Base-by-base conservation (phyloP, 306 rosid species). In the Cucurbita argyrosperma region DNA sequence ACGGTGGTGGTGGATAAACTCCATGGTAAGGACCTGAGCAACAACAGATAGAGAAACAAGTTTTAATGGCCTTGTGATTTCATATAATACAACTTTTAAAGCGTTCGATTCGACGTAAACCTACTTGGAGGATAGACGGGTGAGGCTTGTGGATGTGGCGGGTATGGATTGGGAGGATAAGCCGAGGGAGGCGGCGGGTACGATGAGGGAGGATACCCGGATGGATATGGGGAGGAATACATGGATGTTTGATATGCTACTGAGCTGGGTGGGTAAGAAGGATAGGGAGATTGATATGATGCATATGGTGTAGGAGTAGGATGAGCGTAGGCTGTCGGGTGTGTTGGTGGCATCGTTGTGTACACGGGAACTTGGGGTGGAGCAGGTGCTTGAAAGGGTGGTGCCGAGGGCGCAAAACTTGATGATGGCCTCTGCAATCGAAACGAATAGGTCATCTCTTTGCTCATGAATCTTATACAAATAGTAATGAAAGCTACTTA, bases 1-100 rank as follows among this genome's bases (percentile, higher is more conserved):
- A 88, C 11, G 83, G 95, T 7, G 82, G 91, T 26, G 92, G 94
- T 75, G 95, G 95, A 82, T 86, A 90, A 3, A 52, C 37, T 80
- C 97, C 96, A 26, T 85, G 79, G 56, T 71, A 83, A 40, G 76
- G 84, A 75, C 84, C 80, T 81, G 78, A 77, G 42, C 47, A 23
- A 67, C 4, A 67, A 19, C 11, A 67, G 43, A 47, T 1, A 38
- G 23, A 77, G 4, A 66, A 73, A 18, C 55, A 69, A 43, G 77
- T 21, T 46, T 74, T 42, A 54, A 80, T 78, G 54, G 4, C 51
- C 54, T 53, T 72, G 19, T 18, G 16, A 42, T 10, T 65, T 5
- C 16, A 42, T 65, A 9, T 18, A 54, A 52, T 37, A 9, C 10
- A 35, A n/a, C 37, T 1, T 5, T 10, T 13, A 26, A 55, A 37